Evolutionary conservation across 345 rosid genomes (phyloP), one percentile per base, ranked within the genome.

Genomic region (Triadica sebifera): DNA sequence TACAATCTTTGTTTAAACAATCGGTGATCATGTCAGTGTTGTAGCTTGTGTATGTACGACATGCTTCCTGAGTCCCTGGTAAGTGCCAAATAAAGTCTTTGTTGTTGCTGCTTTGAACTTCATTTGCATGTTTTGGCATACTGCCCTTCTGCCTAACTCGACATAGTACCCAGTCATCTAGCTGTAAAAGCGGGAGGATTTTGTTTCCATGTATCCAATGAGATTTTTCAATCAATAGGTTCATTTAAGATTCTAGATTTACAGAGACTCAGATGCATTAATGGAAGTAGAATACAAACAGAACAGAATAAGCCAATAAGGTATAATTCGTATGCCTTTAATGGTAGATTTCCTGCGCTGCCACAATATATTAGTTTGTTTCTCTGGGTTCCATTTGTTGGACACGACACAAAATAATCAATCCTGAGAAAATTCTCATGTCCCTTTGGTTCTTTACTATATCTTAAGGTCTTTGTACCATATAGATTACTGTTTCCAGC

Each of bases 81-180:
- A 69, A 29, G 77, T 70, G 25, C 65, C 49, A 25, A 10, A 45
- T 49, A 20, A 60, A 7, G 50, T 72, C 82, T 12, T 75, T 69
- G 61, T 41, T 53, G 57, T 34, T 69, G 46, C 53, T 67, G 43
- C 70, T 75, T 20, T 69, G 73, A 45, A 70, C 74, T 55, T 74
- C 78, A 19, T 51, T 20, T 69, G 76, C 37, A n/a, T 51, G 68
- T 69, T 59, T 80, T 12, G 70, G n/a, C 16, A 24, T 62, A 73
- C 59, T 65, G 73, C 75, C 67, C 57, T 68, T 87, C 58, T 78
- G 79, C 75, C 81, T 77, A 64, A 86, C 84, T 72, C 89, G 79
- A 73, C 89, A 87, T 13, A 87, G 84, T 70, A 87, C 91, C 89
- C 91, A 84, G 56, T 87, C 89, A 67, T 87, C 91, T 65, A 86